These are phyloP conservation scores for Sclerotinia nivalis DNA, from an alignment of 2,329 filamentous ascomycete species.

Conservation along the genomic window DNA sequence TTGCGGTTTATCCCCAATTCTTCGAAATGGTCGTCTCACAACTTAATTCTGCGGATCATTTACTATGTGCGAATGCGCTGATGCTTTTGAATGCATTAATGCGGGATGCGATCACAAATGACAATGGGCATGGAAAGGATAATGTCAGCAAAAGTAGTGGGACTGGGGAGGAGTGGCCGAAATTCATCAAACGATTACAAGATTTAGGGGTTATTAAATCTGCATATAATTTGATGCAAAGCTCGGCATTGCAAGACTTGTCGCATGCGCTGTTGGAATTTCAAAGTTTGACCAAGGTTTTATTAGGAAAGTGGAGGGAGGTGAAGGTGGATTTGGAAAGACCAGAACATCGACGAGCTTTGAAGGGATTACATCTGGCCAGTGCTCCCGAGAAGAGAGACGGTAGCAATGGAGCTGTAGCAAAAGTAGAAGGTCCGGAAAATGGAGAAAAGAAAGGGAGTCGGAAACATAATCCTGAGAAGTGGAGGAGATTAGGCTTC, in stretches of 20 bases:
- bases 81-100: conserved; percentile 96
- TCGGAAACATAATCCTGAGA: conserved; percentile 78
- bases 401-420: conserved; percentile 38
- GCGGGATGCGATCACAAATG: conserved; percentile 81
- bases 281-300: conserved; percentile 83
- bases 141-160: conserved; percentile 42
- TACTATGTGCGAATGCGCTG: conserved; percentile 90
- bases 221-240: conserved; percentile 92
- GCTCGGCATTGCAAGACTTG: conserved; percentile 85
- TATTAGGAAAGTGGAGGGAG: conserved; percentile 85
- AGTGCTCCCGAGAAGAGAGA: conserved; percentile 66
- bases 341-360: conserved; percentile 80
- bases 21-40: conserved; percentile 91
- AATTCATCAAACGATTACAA: conserved; percentile 90
- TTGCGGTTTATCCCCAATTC: conserved; percentile 89
- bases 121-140: conserved; percentile 46
- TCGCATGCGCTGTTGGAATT: conserved; percentile 91
- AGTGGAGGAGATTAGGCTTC: conserved; percentile 91
- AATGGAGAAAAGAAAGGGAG: conserved; percentile 56
- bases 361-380: conserved; percentile 75
- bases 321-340: conserved; percentile 82
- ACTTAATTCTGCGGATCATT: conserved; percentile 90
- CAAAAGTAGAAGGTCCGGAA: conserved; percentile 41
- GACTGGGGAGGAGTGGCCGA: conserved; percentile 78
- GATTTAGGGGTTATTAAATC: conserved; percentile 91